phyloP scores from a whole-genome alignment of 2,329 filamentous ascomycete species.

The Hysterium pulicare region DNA sequence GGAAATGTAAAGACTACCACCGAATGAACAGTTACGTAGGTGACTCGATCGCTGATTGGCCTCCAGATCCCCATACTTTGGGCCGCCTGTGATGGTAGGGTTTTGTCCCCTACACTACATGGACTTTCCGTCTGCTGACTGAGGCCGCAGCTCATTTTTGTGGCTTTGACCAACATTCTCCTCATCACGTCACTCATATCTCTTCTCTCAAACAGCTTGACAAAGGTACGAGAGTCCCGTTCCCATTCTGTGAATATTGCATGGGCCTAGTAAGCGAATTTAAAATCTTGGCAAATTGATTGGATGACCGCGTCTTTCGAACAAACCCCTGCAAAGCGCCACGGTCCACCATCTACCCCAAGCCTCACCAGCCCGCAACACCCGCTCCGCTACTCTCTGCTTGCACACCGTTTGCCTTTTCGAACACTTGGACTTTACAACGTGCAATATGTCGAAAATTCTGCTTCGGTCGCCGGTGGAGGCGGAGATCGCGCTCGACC shows the following conservation, averaged over 20 bases:
- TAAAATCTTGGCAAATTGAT: conserved; percentile 21
- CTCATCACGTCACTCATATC: conserved; percentile 75
- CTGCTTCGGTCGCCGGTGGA: too few species aligned
- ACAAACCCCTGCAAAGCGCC: not conserved
- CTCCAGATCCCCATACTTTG: conserved; percentile 48
- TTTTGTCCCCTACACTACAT: conserved; percentile 8
- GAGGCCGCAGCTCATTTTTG: conserved; percentile 59
- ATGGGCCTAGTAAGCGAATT: conserved; percentile 6
- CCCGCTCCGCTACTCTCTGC: too few species aligned
- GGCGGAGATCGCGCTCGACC: too few species aligned
- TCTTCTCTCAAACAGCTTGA: conserved; percentile 73
- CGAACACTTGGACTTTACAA: too few species aligned
- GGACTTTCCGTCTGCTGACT: conserved; percentile 23
- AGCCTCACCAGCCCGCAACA: too few species aligned
- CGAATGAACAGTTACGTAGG: not conserved
- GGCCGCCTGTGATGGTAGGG: conserved; percentile 51
- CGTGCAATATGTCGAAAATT: too few species aligned
- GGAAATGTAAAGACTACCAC: conserved; percentile 33
- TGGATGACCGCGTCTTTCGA: too few species aligned
- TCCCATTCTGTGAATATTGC: conserved; percentile 4
- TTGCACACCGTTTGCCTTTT: too few species aligned
- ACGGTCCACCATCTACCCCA: too few species aligned
- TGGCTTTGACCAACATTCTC: conserved; percentile 73
- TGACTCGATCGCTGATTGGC: conserved; percentile 11
- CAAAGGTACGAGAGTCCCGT: conserved; percentile 47